phyloP scores from a whole-genome alignment of 306 rosid species.

The Carpinus viminea region DNA sequence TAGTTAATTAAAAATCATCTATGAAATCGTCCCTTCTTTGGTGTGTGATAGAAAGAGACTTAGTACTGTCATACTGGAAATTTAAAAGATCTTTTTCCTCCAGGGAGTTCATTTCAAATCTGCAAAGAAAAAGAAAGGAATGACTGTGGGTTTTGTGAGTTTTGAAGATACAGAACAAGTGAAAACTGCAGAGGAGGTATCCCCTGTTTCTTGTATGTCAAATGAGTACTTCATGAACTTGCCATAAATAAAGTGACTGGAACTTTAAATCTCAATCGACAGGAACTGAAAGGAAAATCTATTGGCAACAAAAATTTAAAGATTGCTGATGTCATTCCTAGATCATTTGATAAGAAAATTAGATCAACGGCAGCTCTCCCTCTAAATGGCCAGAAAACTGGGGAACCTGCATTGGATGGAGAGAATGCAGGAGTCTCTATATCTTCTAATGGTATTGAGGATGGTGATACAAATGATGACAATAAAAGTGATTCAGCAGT shows the following conservation, averaged over 20 bases:
- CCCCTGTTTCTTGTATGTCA: slow-evolving; percentile 20
- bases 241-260: slow-evolving; percentile 6
- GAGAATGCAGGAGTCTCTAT: slow-evolving; percentile 33
- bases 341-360: slow-evolving; percentile 64
- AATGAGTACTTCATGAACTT: slow-evolving; percentile 25
- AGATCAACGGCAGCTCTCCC: slow-evolving; percentile 34
- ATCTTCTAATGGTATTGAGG: slow-evolving; percentile 38
- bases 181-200: slow-evolving; percentile 62
- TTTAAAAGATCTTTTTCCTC: slow-evolving; percentile 8
- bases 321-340: slow-evolving; percentile 74
- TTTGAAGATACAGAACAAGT: slow-evolving; percentile 73
- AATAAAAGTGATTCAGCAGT: slow-evolving; percentile 20
- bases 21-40: neutral
- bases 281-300: slow-evolving; percentile 70
- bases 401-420: slow-evolving; percentile 18
- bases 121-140: slow-evolving; percentile 89
- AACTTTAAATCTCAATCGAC: slow-evolving; percentile 19
- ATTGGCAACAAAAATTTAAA: slow-evolving; percentile 63
- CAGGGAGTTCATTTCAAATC: slow-evolving; percentile 67
- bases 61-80: neutral
- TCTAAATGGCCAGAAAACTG: slow-evolving; percentile 13
- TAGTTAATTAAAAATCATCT: neutral
- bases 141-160: slow-evolving; percentile 67
- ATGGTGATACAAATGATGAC: slow-evolving; percentile 43
- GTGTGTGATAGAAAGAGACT: neutral